Percentiles rank a stretch among this genome's conserved stretches.
These are phyloP conservation scores for Chaetoceros muelleri DNA, from an alignment of 108 stramenopile species.

Conservation along the genomic window DNA sequence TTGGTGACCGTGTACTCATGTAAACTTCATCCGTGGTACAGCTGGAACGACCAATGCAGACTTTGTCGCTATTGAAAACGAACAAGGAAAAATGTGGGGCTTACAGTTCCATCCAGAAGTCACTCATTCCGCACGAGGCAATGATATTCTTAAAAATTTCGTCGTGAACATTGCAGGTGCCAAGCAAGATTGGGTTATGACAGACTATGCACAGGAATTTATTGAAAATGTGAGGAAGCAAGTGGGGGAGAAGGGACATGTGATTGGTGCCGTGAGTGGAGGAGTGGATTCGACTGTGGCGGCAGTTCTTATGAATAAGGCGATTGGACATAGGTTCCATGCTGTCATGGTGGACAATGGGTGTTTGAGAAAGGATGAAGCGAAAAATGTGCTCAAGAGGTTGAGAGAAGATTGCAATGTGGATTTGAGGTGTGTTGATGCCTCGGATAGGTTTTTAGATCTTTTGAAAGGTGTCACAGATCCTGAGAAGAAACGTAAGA, in stretches of 20 bases:
- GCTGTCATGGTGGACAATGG: slow-evolving; percentile 98
- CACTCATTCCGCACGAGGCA: slow-evolving; percentile 87
- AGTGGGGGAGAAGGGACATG: slow-evolving; percentile 87
- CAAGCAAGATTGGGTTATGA: slow-evolving; percentile 93
- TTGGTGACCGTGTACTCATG: no score
- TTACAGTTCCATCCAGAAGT: slow-evolving; percentile 99
- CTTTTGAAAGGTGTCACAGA: slow-evolving; percentile 85
- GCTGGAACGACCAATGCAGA: slow-evolving; percentile 81
- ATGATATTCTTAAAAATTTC: slow-evolving; percentile 82
- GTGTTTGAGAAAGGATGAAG: slow-evolving; percentile 93
- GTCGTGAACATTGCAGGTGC: slow-evolving; percentile 80
- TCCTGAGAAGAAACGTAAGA: slow-evolving; percentile 96
- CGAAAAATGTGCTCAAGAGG: slow-evolving; percentile 67
- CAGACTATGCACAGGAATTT: slow-evolving; percentile 92
- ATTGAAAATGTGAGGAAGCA: slow-evolving; percentile 75
- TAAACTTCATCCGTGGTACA: slow-evolving; percentile 7
- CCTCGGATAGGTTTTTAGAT: slow-evolving; percentile 84
- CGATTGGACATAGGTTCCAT: slow-evolving; percentile 96
- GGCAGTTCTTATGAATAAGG: slow-evolving; percentile 91
- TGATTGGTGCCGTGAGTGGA: slow-evolving; percentile 98
- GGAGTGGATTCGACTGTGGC: slow-evolving; percentile 99
- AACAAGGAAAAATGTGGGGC: slow-evolving; percentile 79
- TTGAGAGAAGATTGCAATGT: slow-evolving; percentile 88
- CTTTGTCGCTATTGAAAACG: slow-evolving; percentile 87
- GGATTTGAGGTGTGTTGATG: slow-evolving; percentile 91